Conservation (phyloP, 2,329 filamentous ascomycete genomes). For the Xylariaceae sp. region DNA sequence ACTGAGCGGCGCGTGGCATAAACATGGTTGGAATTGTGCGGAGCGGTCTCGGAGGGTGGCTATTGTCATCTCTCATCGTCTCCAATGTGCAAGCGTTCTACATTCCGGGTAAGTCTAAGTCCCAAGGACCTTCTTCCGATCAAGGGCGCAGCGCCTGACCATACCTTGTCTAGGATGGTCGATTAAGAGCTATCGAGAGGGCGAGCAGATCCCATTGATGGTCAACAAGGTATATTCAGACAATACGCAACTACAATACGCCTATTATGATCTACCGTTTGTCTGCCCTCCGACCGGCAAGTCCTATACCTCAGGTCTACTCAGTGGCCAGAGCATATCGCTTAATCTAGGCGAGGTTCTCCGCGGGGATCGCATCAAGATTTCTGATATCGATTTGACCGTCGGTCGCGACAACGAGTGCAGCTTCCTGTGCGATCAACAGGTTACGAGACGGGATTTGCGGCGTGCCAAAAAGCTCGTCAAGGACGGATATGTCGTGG, state of each 20-base stretch:
- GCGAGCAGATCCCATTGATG: conserved; percentile 75
- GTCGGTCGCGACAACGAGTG: conserved; percentile 75
- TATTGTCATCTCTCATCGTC: conserved; percentile 45
- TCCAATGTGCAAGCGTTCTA: conserved; percentile 67
- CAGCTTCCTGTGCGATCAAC: conserved; percentile 65
- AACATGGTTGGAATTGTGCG: conserved; percentile 28
- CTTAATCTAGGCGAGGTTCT: conserved; percentile 85
- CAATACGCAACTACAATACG: conserved; percentile 85
- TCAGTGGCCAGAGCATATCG: conserved; percentile 72
- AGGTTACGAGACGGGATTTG: conserved; percentile 61
- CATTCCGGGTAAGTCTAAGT: conserved; percentile 63
- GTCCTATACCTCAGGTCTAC: conserved; percentile 61
- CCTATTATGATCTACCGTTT: conserved; percentile 83
- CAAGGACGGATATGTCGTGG: conserved; percentile 74
- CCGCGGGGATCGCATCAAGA: conserved; percentile 78
- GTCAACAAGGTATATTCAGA: conserved; percentile 92
- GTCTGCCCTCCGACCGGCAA: conserved; percentile 74
- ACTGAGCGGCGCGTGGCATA: not conserved
- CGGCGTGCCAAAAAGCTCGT: conserved; percentile 68
- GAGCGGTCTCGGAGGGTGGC: conserved; percentile 37
- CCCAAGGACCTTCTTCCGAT: not conserved
- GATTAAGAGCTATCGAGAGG: conserved; percentile 71
- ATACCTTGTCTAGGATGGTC: conserved; percentile 60
- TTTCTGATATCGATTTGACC: conserved; percentile 74
- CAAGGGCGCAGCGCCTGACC: conserved; percentile 20